Percentiles rank a stretch among this genome's conserved stretches.
phyloP scores from a whole-genome alignment of 2,329 filamentous ascomycete genomes.

The Stagonosporopsis chrysanthemi region DNA sequence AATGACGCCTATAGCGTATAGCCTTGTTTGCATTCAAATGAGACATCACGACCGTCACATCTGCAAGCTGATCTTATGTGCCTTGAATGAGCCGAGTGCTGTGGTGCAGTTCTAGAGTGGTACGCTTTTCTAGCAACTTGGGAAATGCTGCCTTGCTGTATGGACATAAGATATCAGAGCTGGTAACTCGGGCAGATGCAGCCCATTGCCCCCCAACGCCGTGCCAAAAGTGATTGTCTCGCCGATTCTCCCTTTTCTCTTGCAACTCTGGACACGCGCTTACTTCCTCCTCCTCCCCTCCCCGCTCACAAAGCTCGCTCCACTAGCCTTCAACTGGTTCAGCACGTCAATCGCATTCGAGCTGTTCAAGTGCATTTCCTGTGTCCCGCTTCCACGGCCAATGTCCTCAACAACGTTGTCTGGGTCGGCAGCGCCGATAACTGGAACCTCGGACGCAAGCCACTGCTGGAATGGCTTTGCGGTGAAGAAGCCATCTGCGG shows the following conservation, averaged over 20 bases:
- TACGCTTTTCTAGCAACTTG: not conserved
- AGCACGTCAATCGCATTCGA: constrained; percentile 46
- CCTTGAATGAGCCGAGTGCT: not conserved
- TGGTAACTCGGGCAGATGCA: not conserved
- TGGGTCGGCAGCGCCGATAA: constrained; percentile 71
- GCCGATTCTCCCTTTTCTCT: not conserved
- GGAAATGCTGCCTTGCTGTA: not conserved
- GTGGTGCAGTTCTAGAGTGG: not conserved
- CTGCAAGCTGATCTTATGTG: not conserved
- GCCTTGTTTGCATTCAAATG: not conserved
- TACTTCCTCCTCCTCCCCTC: constrained; percentile 46
- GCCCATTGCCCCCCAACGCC: constrained; percentile 3
- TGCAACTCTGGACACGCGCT: not conserved
- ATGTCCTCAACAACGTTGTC: constrained; percentile 57
- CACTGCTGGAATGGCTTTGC: constrained; percentile 79
- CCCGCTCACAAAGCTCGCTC: constrained; percentile 36
- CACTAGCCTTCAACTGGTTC: constrained; percentile 47
- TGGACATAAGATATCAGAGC: not conserved
- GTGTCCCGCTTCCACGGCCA: constrained; percentile 44
- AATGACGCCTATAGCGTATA: constrained; percentile 1
- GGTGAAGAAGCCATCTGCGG: constrained; percentile 75
- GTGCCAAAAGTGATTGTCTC: not conserved
- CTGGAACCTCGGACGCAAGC: constrained; percentile 71
- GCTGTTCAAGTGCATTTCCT: constrained; percentile 38
- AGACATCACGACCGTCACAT: not conserved